A percentile compares a stretch with the other conserved stretches of the same genome.
Evolutionary conservation across 2,329 filamentous ascomycete genomes (phyloP).

Genomic region (Ceratocystis smalleyi): DNA sequence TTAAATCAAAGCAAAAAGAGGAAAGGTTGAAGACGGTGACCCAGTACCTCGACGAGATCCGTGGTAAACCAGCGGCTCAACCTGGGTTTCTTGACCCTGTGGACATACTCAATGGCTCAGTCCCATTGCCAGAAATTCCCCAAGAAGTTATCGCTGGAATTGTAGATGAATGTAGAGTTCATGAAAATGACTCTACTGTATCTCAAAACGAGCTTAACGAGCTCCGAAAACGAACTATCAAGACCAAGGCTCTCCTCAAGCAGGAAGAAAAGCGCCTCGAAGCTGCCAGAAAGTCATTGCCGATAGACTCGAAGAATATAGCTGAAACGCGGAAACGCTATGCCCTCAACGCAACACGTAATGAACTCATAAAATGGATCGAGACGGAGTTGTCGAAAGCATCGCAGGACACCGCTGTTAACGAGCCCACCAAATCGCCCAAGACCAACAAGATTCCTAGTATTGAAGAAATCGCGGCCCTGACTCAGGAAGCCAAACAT

Average conservation of each 20-base stretch:
- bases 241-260: slow-evolving; percentile 40
- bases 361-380: slow-evolving; percentile 49
- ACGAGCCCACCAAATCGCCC: slow-evolving; percentile 1
- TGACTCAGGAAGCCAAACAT: slow-evolving; percentile 29
- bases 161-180: slow-evolving; percentile 27
- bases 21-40: slow-evolving; percentile 36
- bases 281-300: slow-evolving; percentile 29
- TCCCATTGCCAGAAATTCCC: slow-evolving; percentile 35
- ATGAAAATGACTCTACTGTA: slow-evolving; percentile 33
- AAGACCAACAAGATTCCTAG: slow-evolving; percentile 11
- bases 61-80: slow-evolving; percentile 36
- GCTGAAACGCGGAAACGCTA: slow-evolving; percentile 30
- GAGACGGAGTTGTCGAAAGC: slow-evolving; percentile 37
- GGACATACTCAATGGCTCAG: slow-evolving; percentile 31
- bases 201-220: slow-evolving; percentile 12
- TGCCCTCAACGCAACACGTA: slow-evolving; percentile 40
- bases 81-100: slow-evolving; percentile 35
- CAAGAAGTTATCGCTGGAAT: slow-evolving; percentile 36
- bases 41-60: slow-evolving; percentile 35
- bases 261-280: slow-evolving; percentile 41
- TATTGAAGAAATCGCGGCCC: slow-evolving; percentile 17
- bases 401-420: not conserved
- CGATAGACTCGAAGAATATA: slow-evolving; percentile 20
- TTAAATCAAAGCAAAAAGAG: slow-evolving; percentile 38
- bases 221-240: slow-evolving; percentile 42